Conservation (phyloP, 306 rosid genomes). For the Spatholobus suberectus region DNA sequence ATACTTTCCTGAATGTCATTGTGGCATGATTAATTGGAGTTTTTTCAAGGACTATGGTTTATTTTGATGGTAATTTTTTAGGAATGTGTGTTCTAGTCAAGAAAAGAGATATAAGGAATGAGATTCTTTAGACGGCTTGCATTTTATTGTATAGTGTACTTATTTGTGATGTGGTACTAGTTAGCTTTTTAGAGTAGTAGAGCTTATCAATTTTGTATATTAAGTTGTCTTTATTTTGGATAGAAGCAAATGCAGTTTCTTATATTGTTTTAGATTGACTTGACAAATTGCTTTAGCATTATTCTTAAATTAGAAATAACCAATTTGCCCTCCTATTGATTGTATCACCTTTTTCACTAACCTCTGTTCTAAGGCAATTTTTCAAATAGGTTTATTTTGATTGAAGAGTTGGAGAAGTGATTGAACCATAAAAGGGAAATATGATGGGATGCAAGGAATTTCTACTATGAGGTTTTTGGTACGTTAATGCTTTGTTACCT, state of each 20-base stretch:
- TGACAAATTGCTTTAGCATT: constrained; percentile 1
- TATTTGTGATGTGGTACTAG: not conserved
- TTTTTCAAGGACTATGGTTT: not conserved
- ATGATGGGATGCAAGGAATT: not conserved
- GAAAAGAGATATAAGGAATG: not conserved
- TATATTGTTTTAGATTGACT: not conserved
- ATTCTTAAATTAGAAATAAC: not conserved
- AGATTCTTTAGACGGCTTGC: not conserved
- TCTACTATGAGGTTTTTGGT: not conserved
- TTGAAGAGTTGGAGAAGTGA: not conserved
- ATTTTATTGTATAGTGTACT: not conserved
- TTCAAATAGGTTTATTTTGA: not conserved
- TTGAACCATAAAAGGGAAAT: not conserved
- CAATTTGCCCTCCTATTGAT: not conserved
- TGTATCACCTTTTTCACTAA: not conserved
- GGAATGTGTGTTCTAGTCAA: not conserved
- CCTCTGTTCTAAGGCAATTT: not conserved
- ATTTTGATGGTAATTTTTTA: not conserved
- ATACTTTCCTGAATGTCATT: not conserved
- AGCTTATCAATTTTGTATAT: not conserved
- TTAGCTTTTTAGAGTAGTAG: not conserved
- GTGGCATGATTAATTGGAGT: not conserved
- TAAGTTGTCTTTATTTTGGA: not conserved
- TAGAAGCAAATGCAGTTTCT: not conserved
- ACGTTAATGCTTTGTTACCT: not conserved